phyloP scores from a whole-genome alignment of 208 protist species.

The Tetramitus jugosus region DNA sequence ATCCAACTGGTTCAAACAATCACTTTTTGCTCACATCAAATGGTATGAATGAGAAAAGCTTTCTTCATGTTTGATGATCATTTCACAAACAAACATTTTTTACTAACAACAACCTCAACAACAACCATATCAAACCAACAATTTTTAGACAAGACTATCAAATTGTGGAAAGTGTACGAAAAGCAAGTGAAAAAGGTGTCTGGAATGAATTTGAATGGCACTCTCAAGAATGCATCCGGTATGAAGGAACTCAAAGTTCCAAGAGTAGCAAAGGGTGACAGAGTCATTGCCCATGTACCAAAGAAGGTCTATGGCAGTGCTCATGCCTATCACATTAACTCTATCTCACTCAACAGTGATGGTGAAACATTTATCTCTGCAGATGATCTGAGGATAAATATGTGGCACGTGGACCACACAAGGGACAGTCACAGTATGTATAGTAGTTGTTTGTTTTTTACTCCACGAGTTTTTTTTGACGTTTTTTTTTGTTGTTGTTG shows the following conservation, averaged over 20 bases:
- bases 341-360: conserved; percentile 58
- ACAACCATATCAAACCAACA: not conserved
- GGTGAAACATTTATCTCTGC: conserved; percentile 44
- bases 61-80: conserved; percentile 30
- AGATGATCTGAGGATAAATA: conserved; percentile 79
- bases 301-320: conserved; percentile 64
- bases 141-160: conserved; percentile 74
- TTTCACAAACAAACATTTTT: not conserved
- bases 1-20: conserved; percentile 40
- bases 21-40: conserved; percentile 72
- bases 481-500: too few relatives aligned
- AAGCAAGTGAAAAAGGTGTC: conserved; percentile 47
- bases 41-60: conserved; percentile 41
- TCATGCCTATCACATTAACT: conserved; percentile 85
- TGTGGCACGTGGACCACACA: conserved; percentile 68
- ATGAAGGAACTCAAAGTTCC: conserved; percentile 25
- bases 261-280: conserved; percentile 29
- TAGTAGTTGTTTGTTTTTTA: too few relatives aligned
- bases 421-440: conserved; percentile 55
- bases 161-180: conserved; percentile 76
- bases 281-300: not conserved
- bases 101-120: conserved; percentile 7
- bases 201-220: conserved; percentile 18
- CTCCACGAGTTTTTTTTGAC: too few relatives aligned
- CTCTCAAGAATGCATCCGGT: not conserved